Percentiles rank a stretch among this genome's conserved stretches.
These are phyloP conservation scores for Sutorius australiensis DNA, from an alignment of 768 basidiomycete species.

Conservation along the genomic window DNA sequence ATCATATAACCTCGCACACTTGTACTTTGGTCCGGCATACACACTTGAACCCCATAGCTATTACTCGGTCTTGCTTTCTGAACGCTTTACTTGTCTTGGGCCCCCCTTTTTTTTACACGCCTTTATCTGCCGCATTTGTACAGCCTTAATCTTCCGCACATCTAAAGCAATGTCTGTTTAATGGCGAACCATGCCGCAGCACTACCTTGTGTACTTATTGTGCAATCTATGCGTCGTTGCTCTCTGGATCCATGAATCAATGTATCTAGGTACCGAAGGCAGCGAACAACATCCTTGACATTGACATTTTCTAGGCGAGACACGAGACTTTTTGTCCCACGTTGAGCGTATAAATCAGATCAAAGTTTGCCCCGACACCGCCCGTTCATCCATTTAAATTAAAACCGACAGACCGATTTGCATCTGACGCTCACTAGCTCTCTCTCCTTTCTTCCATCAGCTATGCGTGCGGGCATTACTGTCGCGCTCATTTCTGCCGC, in stretches of 20 bases:
- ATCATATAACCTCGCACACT: constrained; percentile 55
- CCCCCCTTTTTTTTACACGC: constrained; percentile 12
- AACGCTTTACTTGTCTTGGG: constrained; percentile 28
- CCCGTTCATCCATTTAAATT: neutral
- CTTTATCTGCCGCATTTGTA: constrained; percentile 47
- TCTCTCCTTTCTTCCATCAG: constrained; percentile 8
- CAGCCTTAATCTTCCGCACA: constrained; percentile 36
- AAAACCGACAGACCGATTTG: neutral
- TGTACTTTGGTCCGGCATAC: constrained; percentile 71
- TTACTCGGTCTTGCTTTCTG: constrained; percentile 36
- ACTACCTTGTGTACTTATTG: constrained; percentile 39
- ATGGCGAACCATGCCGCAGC: constrained; percentile 36
- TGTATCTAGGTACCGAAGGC: neutral
- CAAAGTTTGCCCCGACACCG: neutral
- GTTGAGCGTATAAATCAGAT: neutral
- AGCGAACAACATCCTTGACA: neutral
- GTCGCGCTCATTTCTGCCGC: constrained; percentile 36
- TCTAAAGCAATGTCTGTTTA: constrained; percentile 42
- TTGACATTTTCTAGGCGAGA: neutral
- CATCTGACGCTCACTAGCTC: constrained; percentile 5
- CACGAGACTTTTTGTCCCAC: no score
- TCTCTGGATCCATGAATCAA: constrained; percentile 7
- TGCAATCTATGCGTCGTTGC: constrained; percentile 36
- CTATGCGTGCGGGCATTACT: constrained; percentile 28
- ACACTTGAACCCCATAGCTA: constrained; percentile 36